A percentile compares a stretch with the other conserved stretches of the same genome.
Conservation (phyloP, 2,329 filamentous ascomycete genomes). For the Gaeumannomyces sp. region DNA sequence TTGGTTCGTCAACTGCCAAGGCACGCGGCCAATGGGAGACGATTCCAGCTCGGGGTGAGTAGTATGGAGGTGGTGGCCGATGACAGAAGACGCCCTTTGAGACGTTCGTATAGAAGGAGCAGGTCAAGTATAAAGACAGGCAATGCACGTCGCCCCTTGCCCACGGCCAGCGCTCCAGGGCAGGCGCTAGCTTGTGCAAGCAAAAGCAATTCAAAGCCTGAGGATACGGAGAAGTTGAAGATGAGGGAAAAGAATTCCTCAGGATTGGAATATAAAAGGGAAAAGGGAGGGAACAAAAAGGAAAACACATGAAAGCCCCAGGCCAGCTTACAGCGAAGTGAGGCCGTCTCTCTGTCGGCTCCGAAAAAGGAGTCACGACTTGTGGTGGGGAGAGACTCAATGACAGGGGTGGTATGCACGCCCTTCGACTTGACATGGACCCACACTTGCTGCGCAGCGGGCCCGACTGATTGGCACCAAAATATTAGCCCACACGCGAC, state of each 20-base stretch:
- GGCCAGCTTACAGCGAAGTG: not conserved
- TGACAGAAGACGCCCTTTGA: not conserved
- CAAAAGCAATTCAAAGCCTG: not conserved
- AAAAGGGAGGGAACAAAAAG: not conserved
- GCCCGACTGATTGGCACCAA: not conserved
- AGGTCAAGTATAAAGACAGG: not conserved
- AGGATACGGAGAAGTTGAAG: not conserved
- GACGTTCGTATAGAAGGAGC: not conserved
- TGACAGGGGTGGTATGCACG: not conserved
- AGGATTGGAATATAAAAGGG: not conserved
- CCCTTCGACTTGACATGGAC: conserved; percentile 10
- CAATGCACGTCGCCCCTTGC: no score
- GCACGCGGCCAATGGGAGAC: not conserved
- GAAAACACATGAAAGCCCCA: not conserved
- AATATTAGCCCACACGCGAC: not conserved
- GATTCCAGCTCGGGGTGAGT: not conserved
- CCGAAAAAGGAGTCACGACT: conserved; percentile 1
- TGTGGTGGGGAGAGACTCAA: not conserved
- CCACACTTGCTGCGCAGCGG: not conserved
- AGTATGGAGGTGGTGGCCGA: not conserved
- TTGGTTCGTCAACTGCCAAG: not conserved
- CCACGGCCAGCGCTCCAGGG: no score
- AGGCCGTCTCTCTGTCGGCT: not conserved
- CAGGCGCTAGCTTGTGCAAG: no score
- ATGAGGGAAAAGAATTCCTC: not conserved